phyloP scores from a whole-genome alignment of 192 early-diverging fungal genomes.

The Coemansia sp. region DNA sequence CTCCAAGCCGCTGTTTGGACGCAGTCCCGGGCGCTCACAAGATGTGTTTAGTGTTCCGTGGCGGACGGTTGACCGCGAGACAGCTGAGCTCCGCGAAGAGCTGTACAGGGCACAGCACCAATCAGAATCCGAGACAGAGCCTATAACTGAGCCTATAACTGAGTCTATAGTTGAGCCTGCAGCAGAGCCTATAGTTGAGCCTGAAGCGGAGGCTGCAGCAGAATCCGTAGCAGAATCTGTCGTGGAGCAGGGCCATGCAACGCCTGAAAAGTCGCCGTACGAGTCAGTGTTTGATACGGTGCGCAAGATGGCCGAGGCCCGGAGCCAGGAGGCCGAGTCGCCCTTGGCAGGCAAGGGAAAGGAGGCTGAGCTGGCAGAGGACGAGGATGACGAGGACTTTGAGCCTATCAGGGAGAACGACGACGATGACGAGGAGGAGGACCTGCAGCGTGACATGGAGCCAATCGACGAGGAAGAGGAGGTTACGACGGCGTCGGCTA shows the following conservation, averaged over 20 bases:
- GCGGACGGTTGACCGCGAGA: conserved; percentile 44
- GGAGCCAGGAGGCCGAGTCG: conserved; percentile 2
- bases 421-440: conserved; percentile 43
- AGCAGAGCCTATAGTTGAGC: too few relatives aligned
- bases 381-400: conserved; percentile 33
- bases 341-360: conserved; percentile 8
- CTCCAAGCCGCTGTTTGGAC: conserved; percentile 30
- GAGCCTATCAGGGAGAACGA: conserved; percentile 17
- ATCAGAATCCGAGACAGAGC: conserved; percentile 1
- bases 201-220: background rate
- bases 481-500: conserved; percentile 13
- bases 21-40: conserved; percentile 1
- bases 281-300: conserved; percentile 45
- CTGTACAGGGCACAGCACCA: conserved; percentile 13
- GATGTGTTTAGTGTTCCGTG: conserved; percentile 49
- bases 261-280: conserved; percentile 12
- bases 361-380: conserved; percentile 12
- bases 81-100: conserved; percentile 32
- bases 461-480: conserved; percentile 45
- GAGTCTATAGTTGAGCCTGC: background rate
- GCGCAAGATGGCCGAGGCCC: conserved; percentile 25
- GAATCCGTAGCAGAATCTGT: background rate
- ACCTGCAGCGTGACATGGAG: conserved; percentile 30
- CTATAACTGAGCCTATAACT: background rate
- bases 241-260: too few relatives aligned